Evolutionary conservation across 2,329 filamentous ascomycete species (phyloP), one percentile per base, ranked within the genome.

Genomic region (Colletotrichum sp.): DNA sequence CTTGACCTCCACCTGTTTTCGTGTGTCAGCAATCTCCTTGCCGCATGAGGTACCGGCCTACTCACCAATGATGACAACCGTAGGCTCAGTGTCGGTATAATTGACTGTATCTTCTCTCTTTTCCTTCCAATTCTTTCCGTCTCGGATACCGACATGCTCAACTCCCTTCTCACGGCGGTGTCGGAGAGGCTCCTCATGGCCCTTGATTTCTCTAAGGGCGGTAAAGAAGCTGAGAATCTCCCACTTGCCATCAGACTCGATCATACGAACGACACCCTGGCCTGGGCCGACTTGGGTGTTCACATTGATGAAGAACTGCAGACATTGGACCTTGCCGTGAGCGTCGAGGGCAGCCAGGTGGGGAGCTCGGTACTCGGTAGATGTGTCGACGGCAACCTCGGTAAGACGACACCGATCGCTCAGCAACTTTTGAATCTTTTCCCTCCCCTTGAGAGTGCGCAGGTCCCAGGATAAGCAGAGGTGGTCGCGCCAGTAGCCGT

Each of bases 151-250:
- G 0, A 90, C 91, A 79, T 91, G 89, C 43, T 86, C 82, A 13
- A 86, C 89, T 0, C 91, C 92, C 57, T 85, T 83, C 0, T 89
- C 86, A 65, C 92, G 84, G 12, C 84, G 85, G 2, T 78, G 79
- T 3, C 85, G 83, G 2, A 85, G 76, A 0, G 79, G 78, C 79
- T 92, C 89, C 68, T 90, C 88, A 64, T 86, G 82, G 1, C 87
- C 89, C 6, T 84, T 87, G 9, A 93, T 77, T 63, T 87, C 86
- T 9, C 84, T 80, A 16, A 93, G 81, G 0, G 84, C 83, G 0
- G 91, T 93, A 78, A 89, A 93, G 1, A 93, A 79, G 6, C 89
- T 91, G 77, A 89, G 91, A 1, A 89, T 87, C 79, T 90, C 91
- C 90, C 90, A 93, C 6, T 36, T 48, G 1, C 48, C 68, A 0